Conservation (phyloP, 495 filamentous ascomycete genomes). For the Aspergillus conjunctus region DNA sequence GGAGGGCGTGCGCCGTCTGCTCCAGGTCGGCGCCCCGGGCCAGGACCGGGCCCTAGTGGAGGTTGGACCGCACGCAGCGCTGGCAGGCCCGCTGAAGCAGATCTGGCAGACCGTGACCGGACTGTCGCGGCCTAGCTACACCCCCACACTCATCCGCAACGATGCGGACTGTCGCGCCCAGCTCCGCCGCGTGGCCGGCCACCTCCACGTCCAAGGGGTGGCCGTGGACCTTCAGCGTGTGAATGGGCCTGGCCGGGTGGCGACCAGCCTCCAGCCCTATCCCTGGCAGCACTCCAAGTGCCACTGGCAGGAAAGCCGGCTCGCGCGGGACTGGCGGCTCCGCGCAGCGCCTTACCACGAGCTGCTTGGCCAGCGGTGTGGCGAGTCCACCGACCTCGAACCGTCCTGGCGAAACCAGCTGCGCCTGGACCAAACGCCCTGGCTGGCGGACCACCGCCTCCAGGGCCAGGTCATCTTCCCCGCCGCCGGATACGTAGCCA, state of each 20-base stretch:
- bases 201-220: no score
- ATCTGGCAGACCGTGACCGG: constrained; percentile 26
- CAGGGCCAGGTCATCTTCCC: constrained; percentile 46
- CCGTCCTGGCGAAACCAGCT: constrained; percentile 56
- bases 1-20: constrained; percentile 28
- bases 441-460: constrained; percentile 52
- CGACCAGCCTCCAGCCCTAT: no score
- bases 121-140: constrained; percentile 32
- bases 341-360: constrained; percentile 49
- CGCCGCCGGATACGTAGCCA: constrained; percentile 49
- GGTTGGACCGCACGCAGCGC: constrained; percentile 48
- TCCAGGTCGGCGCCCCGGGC: constrained; percentile 24
- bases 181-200: no score
- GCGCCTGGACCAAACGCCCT: constrained; percentile 43
- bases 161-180: constrained; percentile 57
- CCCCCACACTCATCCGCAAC: constrained; percentile 44
- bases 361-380: constrained; percentile 45
- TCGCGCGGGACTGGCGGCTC: constrained; percentile 46
- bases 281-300: no score
- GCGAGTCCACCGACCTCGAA: constrained; percentile 43
- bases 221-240: no score
- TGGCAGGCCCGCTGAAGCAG: constrained; percentile 41
- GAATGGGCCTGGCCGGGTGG: no score
- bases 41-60: constrained; percentile 40
- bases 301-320: no score